Evolutionary conservation across 345 rosid genomes (phyloP), one percentile per base, ranked within the genome.

Genomic region (Populus simonii): DNA sequence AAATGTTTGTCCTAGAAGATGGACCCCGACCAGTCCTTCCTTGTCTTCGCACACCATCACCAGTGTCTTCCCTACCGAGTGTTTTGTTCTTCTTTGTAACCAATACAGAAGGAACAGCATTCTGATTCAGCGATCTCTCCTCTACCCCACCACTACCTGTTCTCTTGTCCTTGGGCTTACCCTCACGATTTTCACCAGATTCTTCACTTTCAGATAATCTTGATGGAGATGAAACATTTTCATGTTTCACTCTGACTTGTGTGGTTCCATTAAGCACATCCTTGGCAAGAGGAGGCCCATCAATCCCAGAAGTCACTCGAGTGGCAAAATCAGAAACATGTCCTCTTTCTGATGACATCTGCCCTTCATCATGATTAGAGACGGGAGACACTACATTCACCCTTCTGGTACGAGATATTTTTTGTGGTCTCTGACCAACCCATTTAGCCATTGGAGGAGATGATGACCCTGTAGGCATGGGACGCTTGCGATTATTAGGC

Each of bases 191-290:
- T 71, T 86, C 90, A 69, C 87, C 86, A 57, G 86, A 84, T 79
- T 88, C 92, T 79, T 89, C 91, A 80, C 88, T 85, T 83, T 89
- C 91, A 74, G 89, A 84, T 71, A 87, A 81, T 78, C 82, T 83
- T 15, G 88, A 86, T 47, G 91, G 89, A 72, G 92, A 88, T 22
- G 89, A 79, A 78, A 84, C 79, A 76, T 61, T 76, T 36, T 89
- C 89, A 59, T 78, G 80, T 74, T 89, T 88, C 83, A 86, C 80
- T 65, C 74, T 86, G 71, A 79, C 51, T 66, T 84, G 84, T 45
- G 79, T 87, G 76, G 71, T 78, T n/a, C 85, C 86, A 68, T 81
- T 84, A 65, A 74, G 72, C 47, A 76, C 29, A 35, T 76, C 79
- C 77, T 84, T 85, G 33, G 88, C 39, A 73, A 80, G 39, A 74